Evolutionary conservation across 1,139 yeast species (phyloP), one percentile per base, ranked within the genome.

Genomic region (Suhomyces coccinellae): DNA sequence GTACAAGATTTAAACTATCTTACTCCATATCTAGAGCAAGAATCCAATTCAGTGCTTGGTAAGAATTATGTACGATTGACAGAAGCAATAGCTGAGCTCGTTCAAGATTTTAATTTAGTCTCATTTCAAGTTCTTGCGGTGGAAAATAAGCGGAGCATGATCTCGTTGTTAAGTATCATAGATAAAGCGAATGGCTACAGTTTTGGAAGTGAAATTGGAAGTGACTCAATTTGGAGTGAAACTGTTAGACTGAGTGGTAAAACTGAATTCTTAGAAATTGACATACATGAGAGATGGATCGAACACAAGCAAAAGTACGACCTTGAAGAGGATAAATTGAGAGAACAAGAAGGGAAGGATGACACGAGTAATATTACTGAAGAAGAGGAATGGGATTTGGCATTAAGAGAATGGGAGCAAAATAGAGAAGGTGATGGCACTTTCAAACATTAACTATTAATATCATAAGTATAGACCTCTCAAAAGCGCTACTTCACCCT

Each of bases 141-240:
- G 4, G 99, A 95, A 58, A 95, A 93, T 62, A 91, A 91, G 59
- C 82, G 83, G 52, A 83, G 95, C 30, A 93, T 95, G 99, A 90
- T 93, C 31, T 77, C 84, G 44, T 65, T 95, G 31, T 73, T 93
- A 44, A 77, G 86, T 13, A 73, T 81, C 1, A 80, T 95, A 12
- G 99, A 95, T 61, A 89, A 87, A 60, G 95, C 97, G 2, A 87
- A 85, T 54, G 99, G 99, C 0, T 95, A 95, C 61, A 78, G 87
- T 54, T 90, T 88, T 69, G 99, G 99, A 0, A 86, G 90, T 29
- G 99, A 95, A 55, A 75, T 91, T 12, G 97, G 97, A 3, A 98
- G 98, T 14, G 99, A 95, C 61, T 80, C 95, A 0, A 83, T 93
- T 3, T 95, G 99, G 99, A 87, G 91, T 13, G 97, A 91, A 55